A percentile compares a stretch with the other conserved stretches of the same genome.
These are phyloP conservation scores for Sideroxylon spinosum DNA, from an alignment of 179 eudicot species.

Conservation along the genomic window DNA sequence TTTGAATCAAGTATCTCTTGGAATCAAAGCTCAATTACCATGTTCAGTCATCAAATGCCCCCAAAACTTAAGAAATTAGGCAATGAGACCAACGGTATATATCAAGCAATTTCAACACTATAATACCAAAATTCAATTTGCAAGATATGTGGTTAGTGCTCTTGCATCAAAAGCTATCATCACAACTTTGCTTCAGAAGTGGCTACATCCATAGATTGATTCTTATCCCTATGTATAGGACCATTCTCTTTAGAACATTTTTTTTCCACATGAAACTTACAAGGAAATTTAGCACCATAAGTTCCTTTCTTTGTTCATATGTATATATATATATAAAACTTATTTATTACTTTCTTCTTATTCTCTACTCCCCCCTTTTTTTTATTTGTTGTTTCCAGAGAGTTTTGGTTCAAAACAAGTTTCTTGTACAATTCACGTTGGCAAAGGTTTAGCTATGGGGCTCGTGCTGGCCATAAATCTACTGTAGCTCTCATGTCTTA, in stretches of 20 bases:
- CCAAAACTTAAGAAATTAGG: too few species aligned
- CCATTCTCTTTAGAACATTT: background rate
- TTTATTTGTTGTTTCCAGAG: background rate
- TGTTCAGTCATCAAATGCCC: too few species aligned
- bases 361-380: background rate
- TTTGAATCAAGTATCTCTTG: too few species aligned
- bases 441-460: background rate
- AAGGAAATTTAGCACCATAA: background rate
- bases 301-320: background rate
- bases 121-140: too few species aligned
- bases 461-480: background rate
- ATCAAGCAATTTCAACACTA: too few species aligned
- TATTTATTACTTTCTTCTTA: background rate
- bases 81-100: too few species aligned
- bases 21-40: too few species aligned
- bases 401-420: background rate
- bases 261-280: background rate
- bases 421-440: background rate
- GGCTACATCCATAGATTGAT: background rate
- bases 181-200: background rate
- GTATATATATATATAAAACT: too few species aligned
- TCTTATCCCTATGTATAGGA: background rate
- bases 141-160: too few species aligned
- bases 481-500: background rate
- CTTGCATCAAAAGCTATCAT: background rate